Base-by-base conservation (phyloP, 805 yeast genomes). In the Cephaloascus fragrans region DNA sequence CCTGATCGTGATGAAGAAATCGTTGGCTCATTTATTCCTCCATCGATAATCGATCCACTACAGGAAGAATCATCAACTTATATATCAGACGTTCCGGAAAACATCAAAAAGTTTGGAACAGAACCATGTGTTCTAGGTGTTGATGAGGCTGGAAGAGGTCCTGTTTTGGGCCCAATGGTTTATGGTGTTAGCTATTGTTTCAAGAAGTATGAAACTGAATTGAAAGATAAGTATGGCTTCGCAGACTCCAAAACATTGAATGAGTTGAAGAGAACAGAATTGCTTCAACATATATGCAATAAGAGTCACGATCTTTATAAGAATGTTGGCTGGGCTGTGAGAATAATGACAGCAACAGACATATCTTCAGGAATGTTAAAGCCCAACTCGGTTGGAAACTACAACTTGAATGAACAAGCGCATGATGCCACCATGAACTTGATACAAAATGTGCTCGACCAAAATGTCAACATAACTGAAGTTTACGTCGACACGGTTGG, bases 101-200 rank as follows among this genome's bases (percentile, higher is more conserved):
- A 35, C 6, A 53, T 75, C 16, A 26, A 39, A 10, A 51, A 51
- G 2, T 42, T 61, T 32, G 61, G 65, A 1, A 41, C 47, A 1
- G 63, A 57, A 10, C 64, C 71, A 0, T 71, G 80, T 2, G 69
- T 80, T 6, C 59, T 93, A 9, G 99, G 99, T 1, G 95, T 93
- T 1, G 99, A 93, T 57, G 99, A 93, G 56, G 99, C 99, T 0
- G 99, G 99, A 1, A 71, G 99, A 47, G 99, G 99, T 0, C 99
- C 99, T 0, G 97, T 94, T 0, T 51, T 94, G 32, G 98, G 98
- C 0, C 95, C 97, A 0, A 93, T 93, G 98, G 98, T 93, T 2
- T 93, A 93, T 53, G 95, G 95, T 3, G 67, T 87, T 4, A 79
- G 93, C 3, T 93, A 87, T 53, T 80, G 95, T 45, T 59, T 79